A percentile compares a stretch with the other conserved stretches of the same genome.
Evolutionary conservation across 163 green algal species (phyloP).

Genomic region (Scenedesmus sp.): DNA sequence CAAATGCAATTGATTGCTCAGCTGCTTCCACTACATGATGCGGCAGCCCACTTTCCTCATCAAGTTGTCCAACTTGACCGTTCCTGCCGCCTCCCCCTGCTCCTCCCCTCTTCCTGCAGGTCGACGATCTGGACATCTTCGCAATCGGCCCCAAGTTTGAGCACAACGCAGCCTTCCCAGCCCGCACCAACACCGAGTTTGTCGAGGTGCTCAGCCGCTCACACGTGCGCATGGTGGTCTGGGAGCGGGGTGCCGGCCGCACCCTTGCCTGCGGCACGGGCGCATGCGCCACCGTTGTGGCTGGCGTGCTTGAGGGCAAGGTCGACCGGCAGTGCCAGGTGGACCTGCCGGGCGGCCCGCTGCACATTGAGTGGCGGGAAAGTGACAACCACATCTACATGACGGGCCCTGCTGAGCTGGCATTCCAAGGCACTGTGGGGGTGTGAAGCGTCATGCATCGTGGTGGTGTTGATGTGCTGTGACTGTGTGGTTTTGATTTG

Average conservation of each 20-base stretch:
- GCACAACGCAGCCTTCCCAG: conserved; percentile 92
- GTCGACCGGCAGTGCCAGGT: conserved; percentile 87
- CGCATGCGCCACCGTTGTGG: conserved; percentile 96
- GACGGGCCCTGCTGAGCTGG: conserved; percentile 95
- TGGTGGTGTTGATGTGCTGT: background rate
- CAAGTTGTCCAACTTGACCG: no score
- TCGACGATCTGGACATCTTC: conserved; percentile 85
- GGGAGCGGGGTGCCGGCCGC: conserved; percentile 95
- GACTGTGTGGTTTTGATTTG: no score
- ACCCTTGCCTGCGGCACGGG: conserved; percentile 99
- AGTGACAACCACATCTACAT: conserved; percentile 95
- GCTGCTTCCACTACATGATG: no score
- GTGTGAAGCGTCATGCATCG: conserved; percentile 36
- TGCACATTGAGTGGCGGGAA: conserved; percentile 96
- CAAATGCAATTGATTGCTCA: no score
- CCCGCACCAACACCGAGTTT: conserved; percentile 97
- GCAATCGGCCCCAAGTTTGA: conserved; percentile 95
- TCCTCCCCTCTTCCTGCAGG: conserved; percentile 63
- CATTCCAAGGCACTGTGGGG: conserved; percentile 75
- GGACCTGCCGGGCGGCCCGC: conserved; percentile 95
- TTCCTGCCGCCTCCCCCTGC: background rate
- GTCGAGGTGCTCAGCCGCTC: conserved; percentile 84
- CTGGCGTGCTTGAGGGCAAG: conserved; percentile 95
- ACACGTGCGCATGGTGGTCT: conserved; percentile 96
- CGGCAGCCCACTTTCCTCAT: no score